Conservation (phyloP, 75 land plant genomes). For the Larix kaempferi region DNA sequence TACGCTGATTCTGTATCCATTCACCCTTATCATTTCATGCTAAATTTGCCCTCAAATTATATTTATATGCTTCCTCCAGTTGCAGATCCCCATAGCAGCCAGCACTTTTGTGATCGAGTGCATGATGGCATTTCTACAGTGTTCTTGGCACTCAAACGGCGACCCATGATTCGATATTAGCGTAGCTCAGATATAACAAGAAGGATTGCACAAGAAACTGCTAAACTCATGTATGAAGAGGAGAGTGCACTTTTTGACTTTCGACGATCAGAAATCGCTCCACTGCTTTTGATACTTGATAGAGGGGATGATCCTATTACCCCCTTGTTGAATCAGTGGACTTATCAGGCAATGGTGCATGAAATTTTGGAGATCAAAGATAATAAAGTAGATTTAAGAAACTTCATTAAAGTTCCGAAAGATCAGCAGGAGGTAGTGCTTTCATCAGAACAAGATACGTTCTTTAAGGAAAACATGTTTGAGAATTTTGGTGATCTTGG, state of each 20-base stretch:
- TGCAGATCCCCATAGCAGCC: constrained; percentile 70
- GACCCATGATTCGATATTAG: constrained; percentile 95
- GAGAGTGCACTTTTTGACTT: constrained; percentile 98
- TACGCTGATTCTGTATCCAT: too few species aligned
- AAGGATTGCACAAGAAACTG: constrained; percentile 86
- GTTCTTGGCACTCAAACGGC: constrained; percentile 80
- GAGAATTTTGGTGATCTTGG: constrained; percentile 99
- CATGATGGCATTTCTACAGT: constrained; percentile 87
- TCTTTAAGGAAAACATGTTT: constrained; percentile 89
- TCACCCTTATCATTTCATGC: too few species aligned
- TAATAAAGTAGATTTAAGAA: too few species aligned
- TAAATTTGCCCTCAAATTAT: too few species aligned
- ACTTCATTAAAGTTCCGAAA: constrained; percentile 47
- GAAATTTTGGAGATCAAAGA: too few species aligned
- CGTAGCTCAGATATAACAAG: constrained; percentile 83
- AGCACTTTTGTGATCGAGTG: constrained; percentile 75
- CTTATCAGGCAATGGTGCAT: constrained; percentile 97
- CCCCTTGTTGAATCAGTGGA: constrained; percentile 97
- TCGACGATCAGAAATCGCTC: constrained; percentile 82
- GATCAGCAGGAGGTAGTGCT: constrained; percentile 97
- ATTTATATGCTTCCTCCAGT: too few species aligned
- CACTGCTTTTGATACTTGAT: constrained; percentile 81
- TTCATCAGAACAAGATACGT: constrained; percentile 92
- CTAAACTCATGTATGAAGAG: constrained; percentile 95
- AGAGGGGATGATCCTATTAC: constrained; percentile 99